phyloP scores from a whole-genome alignment of 1,284 basidiomycete species.

The Puccinia hordei region DNA sequence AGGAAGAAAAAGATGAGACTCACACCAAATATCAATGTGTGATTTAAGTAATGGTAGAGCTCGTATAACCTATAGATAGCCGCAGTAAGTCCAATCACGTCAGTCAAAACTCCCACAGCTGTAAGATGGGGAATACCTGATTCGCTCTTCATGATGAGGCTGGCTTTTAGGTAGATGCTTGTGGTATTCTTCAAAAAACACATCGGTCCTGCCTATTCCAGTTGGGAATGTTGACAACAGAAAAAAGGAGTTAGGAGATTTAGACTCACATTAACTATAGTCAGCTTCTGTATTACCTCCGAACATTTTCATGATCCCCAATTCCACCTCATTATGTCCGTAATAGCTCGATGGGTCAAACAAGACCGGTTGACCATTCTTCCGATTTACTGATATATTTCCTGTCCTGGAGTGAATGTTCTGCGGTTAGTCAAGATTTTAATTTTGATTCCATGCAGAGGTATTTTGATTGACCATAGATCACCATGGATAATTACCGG shows the following conservation, averaged over 20 bases:
- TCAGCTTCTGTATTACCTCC: slow-evolving; percentile 62
- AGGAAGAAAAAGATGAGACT: not conserved
- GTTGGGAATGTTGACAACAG: slow-evolving; percentile 4
- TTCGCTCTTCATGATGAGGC: slow-evolving; percentile 73
- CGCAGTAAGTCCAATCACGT: not conserved
- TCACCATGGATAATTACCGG: slow-evolving; percentile 83
- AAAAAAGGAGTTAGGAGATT: not conserved
- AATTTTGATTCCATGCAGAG: slow-evolving; percentile 23
- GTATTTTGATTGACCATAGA: slow-evolving; percentile 66
- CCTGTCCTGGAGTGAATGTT: slow-evolving; percentile 65
- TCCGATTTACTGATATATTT: slow-evolving; percentile 68
- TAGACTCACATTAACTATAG: not conserved
- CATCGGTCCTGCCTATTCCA: slow-evolving; percentile 65
- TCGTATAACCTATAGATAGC: slow-evolving; percentile 66
- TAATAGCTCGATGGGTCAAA: slow-evolving; percentile 81
- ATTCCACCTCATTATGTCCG: slow-evolving; percentile 82
- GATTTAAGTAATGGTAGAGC: slow-evolving; percentile 84
- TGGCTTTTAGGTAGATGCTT: slow-evolving; percentile 69
- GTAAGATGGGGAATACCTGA: slow-evolving; percentile 59
- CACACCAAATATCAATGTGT: slow-evolving; percentile 58
- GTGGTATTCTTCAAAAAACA: slow-evolving; percentile 77
- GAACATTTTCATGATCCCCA: slow-evolving; percentile 80
- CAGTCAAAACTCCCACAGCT: not conserved
- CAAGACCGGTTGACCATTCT: slow-evolving; percentile 69
- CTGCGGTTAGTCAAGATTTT: slow-evolving; percentile 19